A percentile compares a stretch with the other conserved stretches of the same genome.
phyloP scores from a whole-genome alignment of 371 early-diverging fungal species.

The Cokeromyces recurvatus region DNA sequence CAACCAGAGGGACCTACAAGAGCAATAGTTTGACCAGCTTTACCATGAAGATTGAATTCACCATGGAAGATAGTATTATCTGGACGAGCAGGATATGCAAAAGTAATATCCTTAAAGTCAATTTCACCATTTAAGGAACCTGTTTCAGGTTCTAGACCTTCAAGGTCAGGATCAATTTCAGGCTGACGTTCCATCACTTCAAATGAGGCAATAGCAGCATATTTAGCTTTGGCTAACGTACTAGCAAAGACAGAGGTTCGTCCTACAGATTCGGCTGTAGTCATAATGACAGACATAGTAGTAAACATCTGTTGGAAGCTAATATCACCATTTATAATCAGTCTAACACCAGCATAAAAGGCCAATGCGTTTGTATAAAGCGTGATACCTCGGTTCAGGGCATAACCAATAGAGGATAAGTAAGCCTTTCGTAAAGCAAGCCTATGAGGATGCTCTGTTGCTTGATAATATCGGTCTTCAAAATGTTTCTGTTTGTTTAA shows the following conservation, averaged over 20 bases:
- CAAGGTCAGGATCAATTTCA: conserved; percentile 63
- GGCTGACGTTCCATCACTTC: conserved; percentile 67
- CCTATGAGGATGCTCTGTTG: conserved; percentile 60
- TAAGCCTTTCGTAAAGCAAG: conserved; percentile 53
- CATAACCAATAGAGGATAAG: conserved; percentile 59
- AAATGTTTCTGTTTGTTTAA: conserved; percentile 75
- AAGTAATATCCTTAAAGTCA: conserved; percentile 54
- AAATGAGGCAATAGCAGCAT: conserved; percentile 74
- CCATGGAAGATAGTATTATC: conserved; percentile 73
- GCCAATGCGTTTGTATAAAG: conserved; percentile 60
- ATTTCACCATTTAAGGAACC: conserved; percentile 48
- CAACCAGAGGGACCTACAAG: conserved; percentile 83
- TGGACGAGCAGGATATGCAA: conserved; percentile 81
- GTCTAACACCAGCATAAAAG: conserved; percentile 52
- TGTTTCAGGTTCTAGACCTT: conserved; percentile 44
- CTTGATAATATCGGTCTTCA: conserved; percentile 48
- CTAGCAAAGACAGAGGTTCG: conserved; percentile 51
- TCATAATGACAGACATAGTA: conserved; percentile 62
- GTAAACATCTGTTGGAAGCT: conserved; percentile 44
- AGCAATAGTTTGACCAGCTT: conserved; percentile 31
- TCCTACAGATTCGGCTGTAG: conserved; percentile 63
- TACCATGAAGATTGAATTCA: background rate
- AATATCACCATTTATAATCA: conserved; percentile 37
- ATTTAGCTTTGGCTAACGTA: conserved; percentile 70
- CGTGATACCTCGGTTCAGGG: conserved; percentile 58